These are phyloP conservation scores for Alternaria hordeiaustralica DNA, from an alignment of 2,329 filamentous ascomycete species.

Conservation along the genomic window DNA sequence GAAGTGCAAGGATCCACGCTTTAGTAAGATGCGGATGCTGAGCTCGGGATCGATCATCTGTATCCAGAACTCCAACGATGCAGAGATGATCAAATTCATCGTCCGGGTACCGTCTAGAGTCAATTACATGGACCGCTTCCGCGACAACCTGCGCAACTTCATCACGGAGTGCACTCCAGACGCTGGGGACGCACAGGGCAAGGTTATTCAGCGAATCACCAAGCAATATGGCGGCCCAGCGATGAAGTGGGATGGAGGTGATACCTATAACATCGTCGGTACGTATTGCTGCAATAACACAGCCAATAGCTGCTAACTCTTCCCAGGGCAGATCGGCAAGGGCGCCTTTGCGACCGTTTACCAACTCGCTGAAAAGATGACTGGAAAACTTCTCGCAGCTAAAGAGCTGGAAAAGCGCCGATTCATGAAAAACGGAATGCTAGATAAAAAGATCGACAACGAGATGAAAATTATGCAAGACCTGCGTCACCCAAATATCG, in stretches of 20 bases:
- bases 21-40: conserved; percentile 67
- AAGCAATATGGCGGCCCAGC: conserved; percentile 53
- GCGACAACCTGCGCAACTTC: conserved; percentile 72
- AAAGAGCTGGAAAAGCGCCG: conserved; percentile 94
- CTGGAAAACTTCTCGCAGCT: conserved; percentile 83
- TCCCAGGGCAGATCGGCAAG: conserved; percentile 75
- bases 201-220: conserved; percentile 32
- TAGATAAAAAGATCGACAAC: conserved; percentile 92
- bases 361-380: conserved; percentile 83
- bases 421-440: conserved; percentile 89
- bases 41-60: conserved; percentile 75
- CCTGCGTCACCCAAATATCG: conserved; percentile 86
- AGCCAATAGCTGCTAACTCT: conserved; percentile 3
- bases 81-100: conserved; percentile 77
- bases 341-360: conserved; percentile 96
- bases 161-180: conserved; percentile 52
- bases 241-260: conserved; percentile 82
- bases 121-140: conserved; percentile 71
- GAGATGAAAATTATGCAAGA: conserved; percentile 96
- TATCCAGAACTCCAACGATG: conserved; percentile 62
- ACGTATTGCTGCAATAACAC: background rate
- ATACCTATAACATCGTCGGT: conserved; percentile 78
- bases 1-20: conserved; percentile 52
- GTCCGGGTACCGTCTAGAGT: conserved; percentile 80
- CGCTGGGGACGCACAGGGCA: conserved; percentile 30